A percentile compares a stretch with the other conserved stretches of the same genome.
These are phyloP conservation scores for Claviceps lovelessii DNA, from an alignment of 2,329 filamentous ascomycete genomes.

Conservation along the genomic window DNA sequence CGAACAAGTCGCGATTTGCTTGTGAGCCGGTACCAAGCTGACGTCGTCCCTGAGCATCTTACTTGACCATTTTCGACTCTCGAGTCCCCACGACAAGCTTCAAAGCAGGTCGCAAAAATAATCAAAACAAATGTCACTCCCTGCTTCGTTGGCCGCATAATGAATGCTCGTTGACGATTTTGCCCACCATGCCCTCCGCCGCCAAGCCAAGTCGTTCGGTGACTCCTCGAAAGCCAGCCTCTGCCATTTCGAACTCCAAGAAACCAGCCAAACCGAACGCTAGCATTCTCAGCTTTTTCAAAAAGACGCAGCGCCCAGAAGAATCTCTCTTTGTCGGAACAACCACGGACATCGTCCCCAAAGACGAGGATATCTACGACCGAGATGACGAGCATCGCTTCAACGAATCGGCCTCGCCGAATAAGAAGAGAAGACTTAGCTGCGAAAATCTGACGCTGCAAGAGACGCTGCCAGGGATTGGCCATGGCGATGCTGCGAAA, in stretches of 20 bases:
- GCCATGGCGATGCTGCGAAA: neutral
- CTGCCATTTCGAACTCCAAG: slow-evolving; percentile 14
- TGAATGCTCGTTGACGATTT: neutral
- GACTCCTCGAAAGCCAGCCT: slow-evolving; percentile 19
- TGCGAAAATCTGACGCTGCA: slow-evolving; percentile 6
- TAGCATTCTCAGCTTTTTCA: slow-evolving; percentile 63
- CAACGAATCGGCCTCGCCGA: slow-evolving; percentile 21
- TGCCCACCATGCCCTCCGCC: slow-evolving; percentile 20
- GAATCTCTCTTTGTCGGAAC: slow-evolving; percentile 41
- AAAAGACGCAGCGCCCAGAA: slow-evolving; percentile 48
- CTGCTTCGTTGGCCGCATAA: neutral
- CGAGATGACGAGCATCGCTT: slow-evolving; percentile 15
- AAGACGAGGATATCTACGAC: slow-evolving; percentile 16
- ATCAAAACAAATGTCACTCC: neutral
- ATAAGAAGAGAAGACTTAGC: slow-evolving; percentile 17
- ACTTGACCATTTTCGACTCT: neutral
- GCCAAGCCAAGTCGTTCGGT: slow-evolving; percentile 18
- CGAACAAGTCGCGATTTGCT: neutral
- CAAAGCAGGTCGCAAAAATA: neutral
- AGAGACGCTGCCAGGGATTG: neutral
- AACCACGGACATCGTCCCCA: slow-evolving; percentile 7
- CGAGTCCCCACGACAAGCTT: neutral
- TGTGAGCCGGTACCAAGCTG: neutral
- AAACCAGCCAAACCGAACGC: slow-evolving; percentile 35
- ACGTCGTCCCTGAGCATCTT: neutral